Conservation (phyloP, 2,329 filamentous ascomycete species). For the Diaporthe sp. region DNA sequence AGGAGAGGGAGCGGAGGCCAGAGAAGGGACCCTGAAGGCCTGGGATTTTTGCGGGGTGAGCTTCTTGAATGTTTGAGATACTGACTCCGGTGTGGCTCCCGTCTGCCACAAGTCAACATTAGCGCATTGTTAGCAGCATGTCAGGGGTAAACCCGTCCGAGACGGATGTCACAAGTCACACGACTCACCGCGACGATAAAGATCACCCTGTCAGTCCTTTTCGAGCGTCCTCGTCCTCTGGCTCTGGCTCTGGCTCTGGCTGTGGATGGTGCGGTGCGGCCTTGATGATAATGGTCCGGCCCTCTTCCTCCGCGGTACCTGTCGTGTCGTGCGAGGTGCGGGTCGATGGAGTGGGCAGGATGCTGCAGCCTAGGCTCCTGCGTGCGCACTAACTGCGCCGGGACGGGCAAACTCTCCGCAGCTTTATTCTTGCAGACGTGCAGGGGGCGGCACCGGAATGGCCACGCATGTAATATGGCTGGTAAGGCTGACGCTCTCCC, state of each 20-base stretch:
- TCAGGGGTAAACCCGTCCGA: constrained; percentile 21
- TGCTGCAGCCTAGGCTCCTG: constrained; percentile 17
- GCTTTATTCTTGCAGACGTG: background rate
- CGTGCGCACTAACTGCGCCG: constrained; percentile 9
- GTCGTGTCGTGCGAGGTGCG: background rate
- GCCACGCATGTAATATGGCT: background rate
- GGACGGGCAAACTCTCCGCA: constrained; percentile 21
- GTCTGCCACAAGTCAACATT: constrained; percentile 23
- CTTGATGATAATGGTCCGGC: background rate
- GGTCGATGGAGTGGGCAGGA: constrained; percentile 1
- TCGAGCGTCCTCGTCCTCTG: background rate
- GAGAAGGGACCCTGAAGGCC: background rate
- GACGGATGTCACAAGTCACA: constrained; percentile 23
- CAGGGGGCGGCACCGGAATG: constrained; percentile 13
- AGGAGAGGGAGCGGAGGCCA: constrained; percentile 23
- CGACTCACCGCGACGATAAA: background rate
- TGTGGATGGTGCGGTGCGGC: background rate
- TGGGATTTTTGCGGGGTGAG: constrained; percentile 24
- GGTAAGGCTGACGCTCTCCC: constrained; percentile 18
- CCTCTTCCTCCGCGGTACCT: background rate
- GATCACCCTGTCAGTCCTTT: background rate
- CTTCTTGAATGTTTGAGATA: constrained; percentile 16
- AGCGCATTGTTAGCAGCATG: constrained; percentile 22
- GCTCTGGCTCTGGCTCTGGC: background rate
- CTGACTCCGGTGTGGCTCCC: constrained; percentile 15